Conservation (phyloP, 2,329 filamentous ascomycete species). For the Pseudogymnoascus sp. region DNA sequence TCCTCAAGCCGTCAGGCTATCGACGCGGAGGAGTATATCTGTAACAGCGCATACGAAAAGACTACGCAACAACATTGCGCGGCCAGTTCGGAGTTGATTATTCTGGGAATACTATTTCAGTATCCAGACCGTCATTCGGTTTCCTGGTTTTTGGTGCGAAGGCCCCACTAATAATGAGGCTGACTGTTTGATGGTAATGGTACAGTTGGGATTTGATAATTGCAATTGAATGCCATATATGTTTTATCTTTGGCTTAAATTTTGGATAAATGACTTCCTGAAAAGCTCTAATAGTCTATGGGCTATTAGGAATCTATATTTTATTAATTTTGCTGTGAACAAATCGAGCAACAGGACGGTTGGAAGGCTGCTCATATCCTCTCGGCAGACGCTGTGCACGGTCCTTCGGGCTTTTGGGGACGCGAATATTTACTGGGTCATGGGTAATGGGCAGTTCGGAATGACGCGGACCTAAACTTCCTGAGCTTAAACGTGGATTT, state of each 20-base stretch:
- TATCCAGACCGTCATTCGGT: not conserved
- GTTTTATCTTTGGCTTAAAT: not conserved
- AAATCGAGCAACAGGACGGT: not conserved
- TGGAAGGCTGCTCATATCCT: not conserved
- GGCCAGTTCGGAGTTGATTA: slow-evolving; percentile 7
- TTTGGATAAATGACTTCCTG: not conserved
- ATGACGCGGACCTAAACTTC: not conserved
- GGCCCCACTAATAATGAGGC: slow-evolving; percentile 8
- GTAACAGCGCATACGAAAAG: not conserved
- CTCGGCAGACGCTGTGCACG: not conserved
- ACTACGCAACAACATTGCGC: slow-evolving; percentile 8
- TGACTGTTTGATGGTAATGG: not conserved
- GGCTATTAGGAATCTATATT: not conserved
- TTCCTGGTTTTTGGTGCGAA: not conserved
- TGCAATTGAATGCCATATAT: not conserved
- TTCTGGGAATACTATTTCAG: not conserved
- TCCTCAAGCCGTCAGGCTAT: slow-evolving; percentile 5
- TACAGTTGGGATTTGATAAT: not conserved
- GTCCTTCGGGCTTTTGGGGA: not conserved
- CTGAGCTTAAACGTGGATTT: not conserved
- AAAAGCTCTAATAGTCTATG: not conserved
- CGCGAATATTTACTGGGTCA: not conserved
- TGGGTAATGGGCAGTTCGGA: not conserved
- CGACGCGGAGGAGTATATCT: not conserved
- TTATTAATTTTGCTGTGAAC: not conserved